Conservation (phyloP, 2,329 filamentous ascomycete genomes). For the Colletotrichum echinochloae region DNA sequence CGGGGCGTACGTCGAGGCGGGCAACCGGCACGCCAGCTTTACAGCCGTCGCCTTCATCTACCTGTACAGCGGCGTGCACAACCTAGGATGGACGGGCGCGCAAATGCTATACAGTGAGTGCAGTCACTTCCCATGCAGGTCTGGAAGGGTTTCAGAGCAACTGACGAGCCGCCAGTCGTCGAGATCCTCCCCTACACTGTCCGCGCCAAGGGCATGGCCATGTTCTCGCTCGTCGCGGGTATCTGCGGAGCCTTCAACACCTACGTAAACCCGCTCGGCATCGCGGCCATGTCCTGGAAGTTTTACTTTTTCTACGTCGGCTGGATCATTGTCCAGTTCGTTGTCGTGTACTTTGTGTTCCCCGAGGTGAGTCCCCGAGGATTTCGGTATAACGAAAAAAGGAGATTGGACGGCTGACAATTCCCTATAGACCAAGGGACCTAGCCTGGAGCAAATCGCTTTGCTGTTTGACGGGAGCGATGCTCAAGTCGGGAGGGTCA, state of each 20-base stretch:
- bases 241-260: conserved; percentile 45
- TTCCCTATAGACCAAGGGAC: conserved; percentile 40
- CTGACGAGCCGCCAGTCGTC: conserved; percentile 43
- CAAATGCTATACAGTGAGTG: conserved; percentile 37
- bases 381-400: fast-evolving
- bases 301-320: conserved; percentile 69
- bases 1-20: conserved; percentile 35
- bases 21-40: conserved; percentile 29
- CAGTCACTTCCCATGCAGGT: no score
- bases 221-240: conserved; percentile 42
- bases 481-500: conserved; percentile 24
- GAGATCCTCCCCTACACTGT: conserved; percentile 66
- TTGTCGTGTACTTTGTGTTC: conserved; percentile 52
- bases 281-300: conserved; percentile 62
- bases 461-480: conserved; percentile 40
- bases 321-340: conserved; percentile 49
- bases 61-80: conserved; percentile 38
- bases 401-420: background rate
- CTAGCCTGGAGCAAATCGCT: conserved; percentile 42
- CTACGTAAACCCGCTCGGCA: conserved; percentile 63
- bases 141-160: background rate
- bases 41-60: conserved; percentile 36
- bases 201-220: conserved; percentile 62
- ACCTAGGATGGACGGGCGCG: conserved; percentile 38
- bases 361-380: conserved; percentile 28